phyloP scores from a whole-genome alignment of 441 rosid genomes.

The Cnidoscolus chayamansa region DNA sequence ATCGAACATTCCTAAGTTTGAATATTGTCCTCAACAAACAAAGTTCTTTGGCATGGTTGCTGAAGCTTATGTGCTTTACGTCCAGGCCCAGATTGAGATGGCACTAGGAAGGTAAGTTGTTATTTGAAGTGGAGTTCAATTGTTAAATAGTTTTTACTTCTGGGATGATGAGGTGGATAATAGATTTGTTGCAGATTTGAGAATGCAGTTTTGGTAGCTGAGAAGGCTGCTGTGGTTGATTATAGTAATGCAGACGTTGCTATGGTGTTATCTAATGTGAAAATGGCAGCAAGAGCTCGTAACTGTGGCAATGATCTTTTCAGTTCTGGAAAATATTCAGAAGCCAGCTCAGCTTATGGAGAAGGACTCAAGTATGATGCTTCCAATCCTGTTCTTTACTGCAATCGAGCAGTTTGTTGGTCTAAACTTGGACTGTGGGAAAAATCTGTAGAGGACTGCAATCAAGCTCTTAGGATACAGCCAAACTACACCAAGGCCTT shows the following conservation, averaged over 20 bases:
- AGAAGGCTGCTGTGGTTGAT: constrained; percentile 64
- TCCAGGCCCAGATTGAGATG: constrained; percentile 62
- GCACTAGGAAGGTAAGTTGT: constrained; percentile 68
- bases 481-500: constrained; percentile 69
- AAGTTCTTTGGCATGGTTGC: constrained; percentile 55
- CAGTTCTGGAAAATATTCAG: constrained; percentile 53
- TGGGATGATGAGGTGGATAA: constrained; percentile 32
- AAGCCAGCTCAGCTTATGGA: constrained; percentile 66
- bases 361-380: constrained; percentile 75
- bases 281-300: constrained; percentile 66
- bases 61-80: constrained; percentile 54
- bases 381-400: constrained; percentile 52
- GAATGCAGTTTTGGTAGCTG: constrained; percentile 63
- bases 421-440: constrained; percentile 71
- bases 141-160: constrained; percentile 1
- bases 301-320: constrained; percentile 69
- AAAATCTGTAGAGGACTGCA: constrained; percentile 62
- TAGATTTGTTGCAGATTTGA: constrained; percentile 72
- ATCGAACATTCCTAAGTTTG: constrained; percentile 40
- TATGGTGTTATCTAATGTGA: constrained; percentile 50
- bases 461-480: constrained; percentile 54
- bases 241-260: constrained; percentile 55
- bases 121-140: constrained; percentile 10
- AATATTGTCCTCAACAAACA: constrained; percentile 33
- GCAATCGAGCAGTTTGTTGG: constrained; percentile 72